phyloP scores from a whole-genome alignment of 192 early-diverging fungal genomes.

The Oehlia diaphana region DNA sequence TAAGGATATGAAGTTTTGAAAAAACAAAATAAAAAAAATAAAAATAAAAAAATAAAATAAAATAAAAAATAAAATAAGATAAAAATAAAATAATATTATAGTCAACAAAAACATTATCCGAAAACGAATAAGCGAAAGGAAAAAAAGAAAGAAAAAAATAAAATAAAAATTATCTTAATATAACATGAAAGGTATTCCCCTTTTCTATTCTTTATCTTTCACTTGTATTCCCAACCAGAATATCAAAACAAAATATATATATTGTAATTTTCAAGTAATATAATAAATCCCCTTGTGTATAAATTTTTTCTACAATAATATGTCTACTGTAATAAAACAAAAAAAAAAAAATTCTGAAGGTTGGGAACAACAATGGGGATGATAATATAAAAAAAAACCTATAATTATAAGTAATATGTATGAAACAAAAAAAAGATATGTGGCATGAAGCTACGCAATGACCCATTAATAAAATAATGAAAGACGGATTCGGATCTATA shows the following conservation, averaged over 20 bases:
- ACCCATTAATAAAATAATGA: conserved; percentile 6
- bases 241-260: neutral
- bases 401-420: neutral
- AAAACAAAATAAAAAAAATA: neutral
- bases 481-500: conserved; percentile 8
- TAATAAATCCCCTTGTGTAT: neutral
- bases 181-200: neutral
- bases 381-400: neutral
- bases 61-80: neutral
- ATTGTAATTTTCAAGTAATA: neutral
- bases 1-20: neutral
- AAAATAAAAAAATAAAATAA: neutral
- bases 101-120: neutral
- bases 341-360: neutral
- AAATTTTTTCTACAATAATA: conserved; percentile 5
- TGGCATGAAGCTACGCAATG: neutral
- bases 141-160: conserved; percentile 1
- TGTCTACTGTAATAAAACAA: conserved; percentile 15
- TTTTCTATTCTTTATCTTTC: conserved; percentile 19
- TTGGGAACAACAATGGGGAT: conserved; percentile 2
- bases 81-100: too few relatives aligned
- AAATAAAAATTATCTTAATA: neutral
- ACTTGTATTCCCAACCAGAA: conserved; percentile 11
- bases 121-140: conserved; percentile 7
- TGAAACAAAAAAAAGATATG: neutral